A percentile compares a stretch with the other conserved stretches of the same genome.
These are phyloP conservation scores for Pleurotus ostreatus DNA, from an alignment of 768 basidiomycete species.

Conservation along the genomic window DNA sequence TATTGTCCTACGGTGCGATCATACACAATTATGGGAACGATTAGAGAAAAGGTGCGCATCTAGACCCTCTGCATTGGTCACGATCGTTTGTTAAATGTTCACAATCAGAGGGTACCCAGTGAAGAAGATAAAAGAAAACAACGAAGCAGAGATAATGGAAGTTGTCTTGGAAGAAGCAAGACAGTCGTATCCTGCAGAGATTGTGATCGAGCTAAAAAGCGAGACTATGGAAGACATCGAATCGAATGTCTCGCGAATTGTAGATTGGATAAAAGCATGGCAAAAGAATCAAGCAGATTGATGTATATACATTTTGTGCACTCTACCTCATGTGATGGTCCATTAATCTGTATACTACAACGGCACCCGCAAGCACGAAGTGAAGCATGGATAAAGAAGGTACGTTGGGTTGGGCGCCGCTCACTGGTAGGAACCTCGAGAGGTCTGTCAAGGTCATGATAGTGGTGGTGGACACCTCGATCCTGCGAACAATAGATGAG, in stretches of 20 bases:
- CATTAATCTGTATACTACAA: too few species aligned
- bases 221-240: conserved; percentile 78
- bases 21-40: conserved; percentile 83
- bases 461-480: conserved; percentile 12
- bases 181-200: conserved; percentile 79
- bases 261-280: conserved; percentile 88
- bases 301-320: neutral
- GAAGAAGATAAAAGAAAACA: conserved; percentile 97
- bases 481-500: neutral
- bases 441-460: conserved; percentile 10
- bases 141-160: conserved; percentile 97
- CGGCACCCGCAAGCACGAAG: neutral
- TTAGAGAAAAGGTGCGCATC: conserved; percentile 77
- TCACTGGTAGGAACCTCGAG: conserved; percentile 12
- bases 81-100: conserved; percentile 5
- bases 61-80: neutral
- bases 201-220: conserved; percentile 82
- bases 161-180: conserved; percentile 86
- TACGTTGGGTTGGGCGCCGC: neutral
- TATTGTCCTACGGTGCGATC: conserved; percentile 87
- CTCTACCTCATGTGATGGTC: too few species aligned
- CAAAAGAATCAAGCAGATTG: conserved; percentile 29
- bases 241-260: conserved; percentile 80
- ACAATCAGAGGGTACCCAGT: conserved; percentile 69
- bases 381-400: neutral